These are phyloP conservation scores for Eucalyptus cloeziana DNA, from an alignment of 345 rosid genomes.

Conservation along the genomic window DNA sequence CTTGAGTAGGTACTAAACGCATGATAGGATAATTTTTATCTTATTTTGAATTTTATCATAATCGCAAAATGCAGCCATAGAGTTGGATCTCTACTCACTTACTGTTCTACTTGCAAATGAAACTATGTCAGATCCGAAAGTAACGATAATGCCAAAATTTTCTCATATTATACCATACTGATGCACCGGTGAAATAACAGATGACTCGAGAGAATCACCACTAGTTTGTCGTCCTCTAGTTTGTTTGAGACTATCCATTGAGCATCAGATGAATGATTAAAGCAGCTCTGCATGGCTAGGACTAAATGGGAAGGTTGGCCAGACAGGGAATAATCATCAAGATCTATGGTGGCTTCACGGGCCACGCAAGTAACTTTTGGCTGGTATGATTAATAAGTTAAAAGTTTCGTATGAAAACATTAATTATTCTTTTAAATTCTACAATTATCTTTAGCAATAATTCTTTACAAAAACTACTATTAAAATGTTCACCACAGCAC, in stretches of 20 bases:
- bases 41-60: too few relatives aligned
- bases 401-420: too few relatives aligned
- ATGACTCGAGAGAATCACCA: neutral
- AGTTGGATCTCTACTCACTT: neutral
- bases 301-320: neutral
- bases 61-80: fast-evolving
- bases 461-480: too few relatives aligned
- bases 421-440: too few relatives aligned
- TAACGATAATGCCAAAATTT: neutral
- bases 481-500: too few relatives aligned
- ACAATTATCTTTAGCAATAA: too few relatives aligned
- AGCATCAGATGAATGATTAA: neutral
- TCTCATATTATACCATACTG: neutral
- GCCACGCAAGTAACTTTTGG: too few relatives aligned
- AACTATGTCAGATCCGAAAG: neutral
- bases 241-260: neutral
- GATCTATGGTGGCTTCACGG: neutral
- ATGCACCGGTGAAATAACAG: neutral
- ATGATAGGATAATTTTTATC: too few relatives aligned
- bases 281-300: neutral
- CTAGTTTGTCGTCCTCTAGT: neutral
- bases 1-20: too few relatives aligned
- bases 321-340: too few relatives aligned
- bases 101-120: neutral
- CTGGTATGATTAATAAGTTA: too few relatives aligned